Percentiles rank a stretch among this genome's conserved stretches.
Conservation (phyloP, 495 filamentous ascomycete genomes). For the Umbilicaria muhlenbergii region DNA sequence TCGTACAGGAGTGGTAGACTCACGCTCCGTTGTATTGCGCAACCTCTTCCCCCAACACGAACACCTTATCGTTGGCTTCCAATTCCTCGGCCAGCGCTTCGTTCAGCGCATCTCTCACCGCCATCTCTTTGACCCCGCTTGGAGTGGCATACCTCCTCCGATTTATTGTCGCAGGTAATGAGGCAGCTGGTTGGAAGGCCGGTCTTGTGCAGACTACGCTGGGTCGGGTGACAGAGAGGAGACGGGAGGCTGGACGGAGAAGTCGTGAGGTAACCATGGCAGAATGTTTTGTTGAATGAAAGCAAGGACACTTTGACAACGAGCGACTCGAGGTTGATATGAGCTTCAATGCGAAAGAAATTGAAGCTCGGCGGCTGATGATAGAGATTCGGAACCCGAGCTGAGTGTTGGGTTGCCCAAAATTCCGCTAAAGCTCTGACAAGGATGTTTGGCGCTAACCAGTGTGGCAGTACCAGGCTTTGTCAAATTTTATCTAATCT, state of each 20-base stretch:
- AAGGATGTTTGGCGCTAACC: too few species aligned
- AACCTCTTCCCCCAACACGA: conserved; percentile 92
- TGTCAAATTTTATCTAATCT: too few species aligned
- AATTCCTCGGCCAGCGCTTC: conserved; percentile 96
- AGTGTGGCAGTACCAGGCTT: too few species aligned
- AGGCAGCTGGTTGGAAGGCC: conserved; percentile 32
- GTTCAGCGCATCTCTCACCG: conserved; percentile 92
- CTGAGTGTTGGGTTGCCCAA: too few species aligned
- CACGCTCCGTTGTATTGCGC: conserved; percentile 97
- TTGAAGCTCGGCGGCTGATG: too few species aligned
- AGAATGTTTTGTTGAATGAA: too few species aligned
- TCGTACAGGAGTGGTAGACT: conserved; percentile 14
- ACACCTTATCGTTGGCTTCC: conserved; percentile 85
- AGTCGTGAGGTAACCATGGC: conserved; percentile 55
- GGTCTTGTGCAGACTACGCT: conserved; percentile 14
- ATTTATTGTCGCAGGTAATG: conserved; percentile 29
- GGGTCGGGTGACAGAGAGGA: conserved; percentile 49
- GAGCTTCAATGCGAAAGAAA: too few species aligned
- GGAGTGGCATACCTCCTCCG: conserved; percentile 33
- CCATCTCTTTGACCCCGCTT: conserved; percentile 73
- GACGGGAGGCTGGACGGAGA: conserved; percentile 64
- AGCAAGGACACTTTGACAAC: too few species aligned
- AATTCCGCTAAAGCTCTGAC: too few species aligned
- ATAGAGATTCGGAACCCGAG: too few species aligned
- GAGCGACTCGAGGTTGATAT: too few species aligned